Conservation (phyloP, 1,284 basidiomycete species). For the Meira miltonrushii region DNA sequence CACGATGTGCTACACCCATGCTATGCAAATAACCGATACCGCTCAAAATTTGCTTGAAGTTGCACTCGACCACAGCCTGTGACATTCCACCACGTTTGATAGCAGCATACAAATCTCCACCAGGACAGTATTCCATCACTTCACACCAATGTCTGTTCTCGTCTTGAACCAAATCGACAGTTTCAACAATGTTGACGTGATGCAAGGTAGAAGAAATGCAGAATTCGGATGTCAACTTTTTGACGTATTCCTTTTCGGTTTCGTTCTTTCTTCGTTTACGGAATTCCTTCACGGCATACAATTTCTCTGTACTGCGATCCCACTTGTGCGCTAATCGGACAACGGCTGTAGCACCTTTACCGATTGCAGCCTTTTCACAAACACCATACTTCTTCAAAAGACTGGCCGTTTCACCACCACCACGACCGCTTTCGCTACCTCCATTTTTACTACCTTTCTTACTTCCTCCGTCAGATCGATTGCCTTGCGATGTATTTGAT, state of each 20-base stretch:
- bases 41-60: conserved; percentile 90
- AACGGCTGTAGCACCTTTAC: conserved; percentile 93
- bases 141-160: conserved; percentile 96
- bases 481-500: conserved; percentile 36
- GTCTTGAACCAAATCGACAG: conserved; percentile 96
- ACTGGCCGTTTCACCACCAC: conserved; percentile 34
- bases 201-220: conserved; percentile 97
- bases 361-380: conserved; percentile 92
- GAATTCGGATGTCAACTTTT: conserved; percentile 98
- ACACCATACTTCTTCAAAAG: conserved; percentile 84
- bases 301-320: conserved; percentile 91
- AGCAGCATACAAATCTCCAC: conserved; percentile 91
- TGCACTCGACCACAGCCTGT: conserved; percentile 88
- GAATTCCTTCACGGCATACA: conserved; percentile 99
- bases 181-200: conserved; percentile 94
- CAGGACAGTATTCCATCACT: conserved; percentile 95
- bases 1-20: conserved; percentile 94
- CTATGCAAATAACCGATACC: conserved; percentile 86
- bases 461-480: conserved; percentile 36
- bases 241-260: conserved; percentile 97
- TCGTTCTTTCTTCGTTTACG: conserved; percentile 96
- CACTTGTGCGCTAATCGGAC: conserved; percentile 96
- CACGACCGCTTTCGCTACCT: conserved; percentile 20
- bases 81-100: conserved; percentile 97
- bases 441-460: conserved; percentile 29